Base-by-base conservation (phyloP, 768 basidiomycete species). In the Tubosaeta sp. region DNA sequence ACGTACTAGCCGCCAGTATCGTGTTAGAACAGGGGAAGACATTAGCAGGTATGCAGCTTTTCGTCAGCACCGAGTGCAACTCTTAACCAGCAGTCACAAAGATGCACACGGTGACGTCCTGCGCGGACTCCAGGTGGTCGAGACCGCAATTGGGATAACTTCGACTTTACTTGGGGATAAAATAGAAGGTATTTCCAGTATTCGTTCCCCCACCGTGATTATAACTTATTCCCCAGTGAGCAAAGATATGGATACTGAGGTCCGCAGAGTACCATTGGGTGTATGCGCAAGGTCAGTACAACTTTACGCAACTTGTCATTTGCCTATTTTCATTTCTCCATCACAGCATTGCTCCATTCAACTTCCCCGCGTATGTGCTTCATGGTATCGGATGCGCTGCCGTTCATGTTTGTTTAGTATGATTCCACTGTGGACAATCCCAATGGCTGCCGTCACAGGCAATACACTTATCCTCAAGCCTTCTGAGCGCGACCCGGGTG, bases 11-110 rank as follows among this genome's bases (percentile, higher is more conserved):
- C 1, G 78, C 76, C 39, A 92, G 86, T 60, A 97, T 97, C 50
- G 92, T 95, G 25, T 72, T 97, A 19, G 95, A 97, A 67, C 95
- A 98, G 71, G 95, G 95, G 14, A 97, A 97, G 74, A 99, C 95
- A 0, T 71, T 90, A 39, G 82, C 88, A 57, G 88, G 88, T 88
- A 59, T 14, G 71, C 55, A 27, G n/a, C 9, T 42, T 27, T 46
- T 32, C 25, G 4, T 53, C 27, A 35, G n/a, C 42, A 25, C 41
- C 44, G 43, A 43, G 34, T 50, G 33, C 45, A 37, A 37, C 39
- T 16, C 41, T 33, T 37, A 5, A 54, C 47, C 26, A 10, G 16
- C 25, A 39, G 17, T 19, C 31, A 10, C 48, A 19, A 57, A 88
- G 95, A 99, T 72, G 95, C 95, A 1, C 91, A 92, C 58, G 95